Conservation (phyloP, 768 basidiomycete genomes). For the Suillus occidentalis region DNA sequence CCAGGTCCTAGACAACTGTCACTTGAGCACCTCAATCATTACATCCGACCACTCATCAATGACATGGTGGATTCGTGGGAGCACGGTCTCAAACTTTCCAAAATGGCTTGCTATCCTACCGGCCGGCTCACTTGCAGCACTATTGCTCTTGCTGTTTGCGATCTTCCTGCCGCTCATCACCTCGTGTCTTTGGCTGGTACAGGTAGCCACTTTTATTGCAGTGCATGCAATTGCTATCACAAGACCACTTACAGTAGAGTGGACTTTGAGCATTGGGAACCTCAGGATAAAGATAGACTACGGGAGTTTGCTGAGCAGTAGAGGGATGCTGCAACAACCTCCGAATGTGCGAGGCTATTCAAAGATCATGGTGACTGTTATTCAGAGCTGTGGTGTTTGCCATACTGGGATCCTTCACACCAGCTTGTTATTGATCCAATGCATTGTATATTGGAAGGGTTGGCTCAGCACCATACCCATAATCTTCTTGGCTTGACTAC, state of each 20-base stretch:
- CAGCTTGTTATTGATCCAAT: slow-evolving; percentile 26
- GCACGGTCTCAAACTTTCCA: slow-evolving; percentile 16
- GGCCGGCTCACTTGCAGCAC: slow-evolving; percentile 15
- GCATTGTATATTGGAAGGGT: slow-evolving; percentile 26
- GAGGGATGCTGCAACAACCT: slow-evolving; percentile 7
- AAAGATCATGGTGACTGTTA: slow-evolving; percentile 20
- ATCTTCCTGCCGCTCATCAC: slow-evolving; percentile 26
- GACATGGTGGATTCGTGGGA: too few species aligned
- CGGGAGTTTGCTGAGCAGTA: slow-evolving; percentile 15
- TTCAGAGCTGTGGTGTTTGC: slow-evolving; percentile 22
- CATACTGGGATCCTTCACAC: slow-evolving; percentile 26
- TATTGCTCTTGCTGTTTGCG: slow-evolving; percentile 30
- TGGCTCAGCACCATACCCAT: slow-evolving; percentile 5
- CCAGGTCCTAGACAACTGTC: slow-evolving; percentile 26
- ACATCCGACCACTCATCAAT: slow-evolving; percentile 14
- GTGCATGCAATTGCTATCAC: slow-evolving; percentile 25
- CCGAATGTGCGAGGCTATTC: slow-evolving; percentile 11
- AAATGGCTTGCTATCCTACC: slow-evolving; percentile 11
- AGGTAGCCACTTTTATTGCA: slow-evolving; percentile 27
- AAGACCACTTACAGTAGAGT: slow-evolving; percentile 3
- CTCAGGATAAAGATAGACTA: slow-evolving; percentile 9
- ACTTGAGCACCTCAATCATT: slow-evolving; percentile 22
- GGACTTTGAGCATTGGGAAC: slow-evolving; percentile 20
- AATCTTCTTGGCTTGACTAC: slow-evolving; percentile 10
- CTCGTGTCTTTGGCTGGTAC: slow-evolving; percentile 26